These are phyloP conservation scores for Toxoplasma gondii DNA, from an alignment of 169 alveolate genomes.

Conservation along the genomic window DNA sequence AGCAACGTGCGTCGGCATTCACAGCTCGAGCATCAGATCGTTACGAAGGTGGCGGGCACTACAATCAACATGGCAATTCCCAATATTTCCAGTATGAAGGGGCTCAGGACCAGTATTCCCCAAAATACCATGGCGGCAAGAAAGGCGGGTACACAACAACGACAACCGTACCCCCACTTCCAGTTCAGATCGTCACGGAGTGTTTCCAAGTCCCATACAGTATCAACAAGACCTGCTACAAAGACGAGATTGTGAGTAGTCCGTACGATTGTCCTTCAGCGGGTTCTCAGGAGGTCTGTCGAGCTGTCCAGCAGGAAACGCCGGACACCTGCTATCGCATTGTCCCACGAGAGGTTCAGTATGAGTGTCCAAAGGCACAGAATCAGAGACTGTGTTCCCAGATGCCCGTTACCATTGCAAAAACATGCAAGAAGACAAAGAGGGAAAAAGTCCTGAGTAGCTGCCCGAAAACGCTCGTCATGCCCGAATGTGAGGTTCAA, in stretches of 20 bases:
- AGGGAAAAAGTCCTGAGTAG: constrained; percentile 47
- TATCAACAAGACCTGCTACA: constrained; percentile 62
- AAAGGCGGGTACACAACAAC: constrained; percentile 38
- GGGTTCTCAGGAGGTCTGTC: constrained; percentile 44
- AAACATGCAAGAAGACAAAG: constrained; percentile 41
- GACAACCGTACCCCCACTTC: constrained; percentile 17
- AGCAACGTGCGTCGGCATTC: not conserved
- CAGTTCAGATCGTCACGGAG: constrained; percentile 46
- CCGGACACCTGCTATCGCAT: constrained; percentile 45
- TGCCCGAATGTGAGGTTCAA: constrained; percentile 59
- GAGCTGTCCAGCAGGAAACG: constrained; percentile 40
- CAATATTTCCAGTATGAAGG: not conserved
- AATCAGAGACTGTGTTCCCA: constrained; percentile 56
- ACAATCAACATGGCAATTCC: not conserved
- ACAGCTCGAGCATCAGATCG: not conserved
- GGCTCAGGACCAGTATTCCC: not conserved
- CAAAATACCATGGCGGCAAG: not conserved
- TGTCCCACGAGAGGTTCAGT: constrained; percentile 62
- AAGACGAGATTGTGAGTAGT: constrained; percentile 44
- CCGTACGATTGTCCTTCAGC: constrained; percentile 63
- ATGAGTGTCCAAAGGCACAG: constrained; percentile 63
- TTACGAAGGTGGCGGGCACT: not conserved
- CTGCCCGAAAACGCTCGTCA: constrained; percentile 44
- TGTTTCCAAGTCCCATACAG: constrained; percentile 65
- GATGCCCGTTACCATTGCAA: constrained; percentile 57